A percentile compares a stretch with the other conserved stretches of the same genome.
Evolutionary conservation across 2,329 filamentous ascomycete species (phyloP).

Genomic region (Alternaria postmessia): DNA sequence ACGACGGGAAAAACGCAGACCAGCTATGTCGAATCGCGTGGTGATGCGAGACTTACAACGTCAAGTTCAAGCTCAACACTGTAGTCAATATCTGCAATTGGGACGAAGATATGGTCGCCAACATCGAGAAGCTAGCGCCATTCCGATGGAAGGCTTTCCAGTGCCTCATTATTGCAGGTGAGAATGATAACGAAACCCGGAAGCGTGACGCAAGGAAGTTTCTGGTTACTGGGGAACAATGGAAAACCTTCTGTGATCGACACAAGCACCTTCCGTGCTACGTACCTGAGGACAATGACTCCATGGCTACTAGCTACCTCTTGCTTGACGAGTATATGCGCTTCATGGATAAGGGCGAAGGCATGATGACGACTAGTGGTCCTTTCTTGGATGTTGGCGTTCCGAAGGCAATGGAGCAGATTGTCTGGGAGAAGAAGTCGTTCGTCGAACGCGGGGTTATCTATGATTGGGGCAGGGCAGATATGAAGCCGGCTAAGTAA

Average conservation of each 20-base stretch:
- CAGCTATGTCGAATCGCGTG: conserved; percentile 1
- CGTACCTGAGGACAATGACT: conserved; percentile 5
- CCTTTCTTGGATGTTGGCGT: conserved; percentile 9
- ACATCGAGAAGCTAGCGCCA: conserved; percentile 7
- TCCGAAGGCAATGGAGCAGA: conserved; percentile 1
- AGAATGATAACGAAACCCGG: conserved; percentile 3
- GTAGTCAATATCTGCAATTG: conserved; percentile 10
- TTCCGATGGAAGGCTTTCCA: conserved; percentile 15
- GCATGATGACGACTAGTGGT: background rate
- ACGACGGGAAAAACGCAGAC: background rate
- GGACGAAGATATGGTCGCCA: conserved; percentile 9
- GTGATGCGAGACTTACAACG: conserved; percentile 1
- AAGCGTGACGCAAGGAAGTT: conserved; percentile 10
- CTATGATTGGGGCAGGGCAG: conserved; percentile 9
- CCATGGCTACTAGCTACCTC: conserved; percentile 7
- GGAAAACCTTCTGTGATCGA: conserved; percentile 3
- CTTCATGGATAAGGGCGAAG: conserved; percentile 7
- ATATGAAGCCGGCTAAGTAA: background rate
- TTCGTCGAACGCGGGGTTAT: conserved; percentile 9
- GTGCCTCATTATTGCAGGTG: conserved; percentile 10
- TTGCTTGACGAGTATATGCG: conserved; percentile 12
- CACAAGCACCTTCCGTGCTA: background rate
- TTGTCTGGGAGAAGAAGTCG: conserved; percentile 12
- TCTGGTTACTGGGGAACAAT: conserved; percentile 5
- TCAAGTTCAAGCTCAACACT: conserved; percentile 14